Base-by-base conservation (phyloP, 768 basidiomycete genomes). In the Leccinum aurantiacum region DNA sequence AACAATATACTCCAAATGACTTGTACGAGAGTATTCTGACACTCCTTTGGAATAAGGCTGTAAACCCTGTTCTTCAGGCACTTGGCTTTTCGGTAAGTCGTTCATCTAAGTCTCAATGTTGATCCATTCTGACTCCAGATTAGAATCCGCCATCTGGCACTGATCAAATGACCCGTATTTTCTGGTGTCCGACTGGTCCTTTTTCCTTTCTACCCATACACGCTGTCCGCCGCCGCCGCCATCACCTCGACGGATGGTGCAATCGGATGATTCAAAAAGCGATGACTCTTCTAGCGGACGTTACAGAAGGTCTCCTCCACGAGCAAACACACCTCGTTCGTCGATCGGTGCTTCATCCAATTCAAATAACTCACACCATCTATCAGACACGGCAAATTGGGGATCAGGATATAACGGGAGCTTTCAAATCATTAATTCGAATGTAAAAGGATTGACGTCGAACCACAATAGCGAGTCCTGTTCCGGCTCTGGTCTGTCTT, bases 401-500 rank as follows among this genome's bases (percentile, higher is more conserved):
- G 15, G 51, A 19, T 1, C 1, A 17, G 9, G n/a, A 6, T 1
- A 1, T 24, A 11, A 13, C 17, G 33, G 7, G 38, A 10, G 38
- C 4, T 17, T 5, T 5, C 11, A 37, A 0, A 15, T 64, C 10
- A 33, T 0, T 0, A 7, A 2, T 25, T 2, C 2, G 2, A 51
- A 2, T 4, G 52, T 37, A 4, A 33, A 54, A 0, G 66, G 63
- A 17, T 0, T 53, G 19, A 67, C 65, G 9, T 1, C 64, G 46
- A 61, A 67, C 37, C 54, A 31, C 29, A 54, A 54, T 14, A 60
- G 58, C 19, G 10, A 0, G 11, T 11, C 51, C 3, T 60, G 60
- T 8, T 13, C 54, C 27, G 66, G 66, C 13, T 54, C 60, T 31
- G 60, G 66, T 67, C 4, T 14, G 66, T 62, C 22, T n/a, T 41